A percentile compares a stretch with the other conserved stretches of the same genome.
These are phyloP conservation scores for Mycena maculata DNA, from an alignment of 768 basidiomycete genomes.

Conservation along the genomic window DNA sequence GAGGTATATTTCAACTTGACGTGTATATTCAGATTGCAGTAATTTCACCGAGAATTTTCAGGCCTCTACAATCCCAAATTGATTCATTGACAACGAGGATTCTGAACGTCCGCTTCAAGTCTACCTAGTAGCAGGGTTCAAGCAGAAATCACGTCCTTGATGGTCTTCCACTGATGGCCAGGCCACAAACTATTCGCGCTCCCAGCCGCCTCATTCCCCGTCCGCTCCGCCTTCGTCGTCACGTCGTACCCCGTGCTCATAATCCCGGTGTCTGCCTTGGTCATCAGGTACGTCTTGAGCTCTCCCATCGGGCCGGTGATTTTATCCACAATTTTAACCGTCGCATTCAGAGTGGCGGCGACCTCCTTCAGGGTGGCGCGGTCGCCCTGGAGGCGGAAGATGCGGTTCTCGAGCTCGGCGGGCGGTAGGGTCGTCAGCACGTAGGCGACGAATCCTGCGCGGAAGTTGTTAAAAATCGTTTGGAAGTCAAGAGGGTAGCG, in stretches of 20 bases:
- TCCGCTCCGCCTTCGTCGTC: background rate
- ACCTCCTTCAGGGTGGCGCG: background rate
- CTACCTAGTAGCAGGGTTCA: no score
- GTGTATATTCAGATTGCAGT: no score
- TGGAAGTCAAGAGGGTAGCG: no score
- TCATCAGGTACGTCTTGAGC: background rate
- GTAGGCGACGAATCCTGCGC: background rate
- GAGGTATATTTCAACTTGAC: no score
- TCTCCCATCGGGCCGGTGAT: background rate
- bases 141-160: background rate
- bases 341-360: background rate
- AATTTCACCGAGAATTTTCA: no score
- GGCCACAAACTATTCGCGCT: background rate
- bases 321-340: background rate
- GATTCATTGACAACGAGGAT: no score
- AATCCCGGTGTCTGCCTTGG: no score
- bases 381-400: background rate
- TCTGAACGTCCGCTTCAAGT: no score
- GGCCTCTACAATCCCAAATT: no score
- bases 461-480: background rate
- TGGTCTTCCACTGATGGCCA: background rate
- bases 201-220: background rate
- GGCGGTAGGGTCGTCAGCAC: background rate
- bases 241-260: background rate
- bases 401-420: background rate